Percentiles rank a stretch among this genome's conserved stretches.
Conservation (phyloP, 352 stramenopile species). For the Phytophthora meadii region DNA sequence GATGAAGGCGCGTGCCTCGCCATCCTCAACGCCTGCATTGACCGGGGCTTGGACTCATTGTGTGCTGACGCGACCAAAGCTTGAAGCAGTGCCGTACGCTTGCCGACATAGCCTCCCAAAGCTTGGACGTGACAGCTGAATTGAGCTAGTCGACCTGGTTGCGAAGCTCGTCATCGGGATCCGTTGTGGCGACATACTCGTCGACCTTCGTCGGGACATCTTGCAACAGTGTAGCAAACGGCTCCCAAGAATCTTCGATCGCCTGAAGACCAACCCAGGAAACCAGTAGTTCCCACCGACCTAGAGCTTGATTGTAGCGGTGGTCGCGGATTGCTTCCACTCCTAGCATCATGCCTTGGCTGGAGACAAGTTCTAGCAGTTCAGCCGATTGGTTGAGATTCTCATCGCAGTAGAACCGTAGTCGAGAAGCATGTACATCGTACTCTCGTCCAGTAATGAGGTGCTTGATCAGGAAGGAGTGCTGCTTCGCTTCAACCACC, state of each 20-base stretch:
- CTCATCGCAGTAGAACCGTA: background rate
- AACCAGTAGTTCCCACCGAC: background rate
- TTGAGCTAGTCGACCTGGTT: background rate
- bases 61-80: background rate
- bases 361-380: conserved; percentile 1
- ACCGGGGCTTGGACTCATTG: no score
- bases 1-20: no score
- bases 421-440: conserved; percentile 10
- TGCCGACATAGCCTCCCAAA: background rate
- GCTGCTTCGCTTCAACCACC: background rate
- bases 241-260: conserved; percentile 9
- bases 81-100: background rate
- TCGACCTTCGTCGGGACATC: background rate
- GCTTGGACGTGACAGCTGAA: background rate
- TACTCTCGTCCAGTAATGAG: conserved; percentile 7
- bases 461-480: conserved; percentile 23
- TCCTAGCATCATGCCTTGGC: conserved; percentile 4
- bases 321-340: background rate
- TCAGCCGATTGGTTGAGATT: no score
- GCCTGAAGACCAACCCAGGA: conserved; percentile 1
- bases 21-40: no score
- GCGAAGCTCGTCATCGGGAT: background rate
- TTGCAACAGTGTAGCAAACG: background rate
- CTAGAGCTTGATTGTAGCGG: background rate
- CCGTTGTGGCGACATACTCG: background rate